Base-by-base conservation (phyloP, 2,329 filamentous ascomycete genomes). In the Hypoxylon sp. region DNA sequence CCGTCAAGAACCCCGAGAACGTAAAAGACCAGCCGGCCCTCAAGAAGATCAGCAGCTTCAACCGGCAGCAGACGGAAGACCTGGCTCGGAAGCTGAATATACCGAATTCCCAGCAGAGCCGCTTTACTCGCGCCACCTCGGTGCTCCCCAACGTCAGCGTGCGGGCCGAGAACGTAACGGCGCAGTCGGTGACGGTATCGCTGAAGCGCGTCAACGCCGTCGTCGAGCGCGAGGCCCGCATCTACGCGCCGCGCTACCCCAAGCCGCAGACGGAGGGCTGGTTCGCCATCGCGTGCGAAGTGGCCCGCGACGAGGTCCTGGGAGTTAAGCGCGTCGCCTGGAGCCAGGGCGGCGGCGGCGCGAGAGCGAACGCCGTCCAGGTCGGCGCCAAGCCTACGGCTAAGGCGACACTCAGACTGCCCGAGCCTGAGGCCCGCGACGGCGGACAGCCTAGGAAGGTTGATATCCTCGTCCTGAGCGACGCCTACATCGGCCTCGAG, bases 191-290 rank as follows among this genome's bases (percentile, higher is more conserved):
- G 2, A 84, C 83, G 0, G 78, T 95, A 9, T 76, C 77, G 1
- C 72, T 97, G 11, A 80, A 79, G 37, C 86, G 93, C 0, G 77
- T 83, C 46, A 97, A 96, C 73, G 72, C 83, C 1, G 74, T 88
- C 3, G 78, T 79, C 10, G 83, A 89, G 70, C 78, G 81, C 7
- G 89, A 92, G 1, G 87, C 85, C 45, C 85, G 89, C 59, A 89
- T 97, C 71, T 97, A 88, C 68, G 92, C 95, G 0, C 94, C 96
- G 2, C 83, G 85, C 18, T 98, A 96, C 76, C 94, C 94, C 1
- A 99, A 99, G 75, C 87, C 92, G 13, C 95, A 99, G 75, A 95
- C 87, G 0, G 95, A 99, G 70, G 93, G 93, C 0, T 98, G 88
- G 84, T 98, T 99, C 74, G 85, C 95, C 11, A 72, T 98, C 18